A percentile compares a stretch with the other conserved stretches of the same genome.
Evolutionary conservation across 2,329 filamentous ascomycete species (phyloP).

Genomic region (Phyllosticta ampelicida): DNA sequence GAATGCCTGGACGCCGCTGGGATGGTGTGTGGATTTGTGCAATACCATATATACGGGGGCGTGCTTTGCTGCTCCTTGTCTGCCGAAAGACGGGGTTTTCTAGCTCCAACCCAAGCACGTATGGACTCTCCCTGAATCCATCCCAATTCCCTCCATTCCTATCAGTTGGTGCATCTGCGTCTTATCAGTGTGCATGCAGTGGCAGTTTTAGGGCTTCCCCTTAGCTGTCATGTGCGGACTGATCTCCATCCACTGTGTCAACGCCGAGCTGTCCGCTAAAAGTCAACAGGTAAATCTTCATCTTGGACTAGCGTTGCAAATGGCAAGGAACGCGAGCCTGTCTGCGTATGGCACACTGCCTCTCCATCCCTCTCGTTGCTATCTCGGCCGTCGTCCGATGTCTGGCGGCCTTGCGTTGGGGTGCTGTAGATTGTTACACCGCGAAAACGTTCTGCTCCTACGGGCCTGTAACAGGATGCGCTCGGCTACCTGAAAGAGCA

Average conservation of each 20-base stretch:
- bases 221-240: neutral
- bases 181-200: neutral
- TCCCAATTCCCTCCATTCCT: neutral
- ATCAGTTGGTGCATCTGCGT: neutral
- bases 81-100: no score
- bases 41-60: no score
- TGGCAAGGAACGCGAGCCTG: no score
- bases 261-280: neutral
- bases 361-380: neutral
- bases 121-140: no score
- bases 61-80: no score
- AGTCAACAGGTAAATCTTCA: no score
- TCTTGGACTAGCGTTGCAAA: no score
- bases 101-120: no score
- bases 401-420: neutral
- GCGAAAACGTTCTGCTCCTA: neutral
- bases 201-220: neutral
- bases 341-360: no score
- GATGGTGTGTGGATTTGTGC: no score
- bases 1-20: no score
- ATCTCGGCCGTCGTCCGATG: neutral
- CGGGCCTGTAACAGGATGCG: neutral
- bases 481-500: neutral
- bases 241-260: neutral
- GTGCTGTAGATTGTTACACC: neutral